Conservation (phyloP, 2,329 filamentous ascomycete genomes). For the Diaporthe destruens region DNA sequence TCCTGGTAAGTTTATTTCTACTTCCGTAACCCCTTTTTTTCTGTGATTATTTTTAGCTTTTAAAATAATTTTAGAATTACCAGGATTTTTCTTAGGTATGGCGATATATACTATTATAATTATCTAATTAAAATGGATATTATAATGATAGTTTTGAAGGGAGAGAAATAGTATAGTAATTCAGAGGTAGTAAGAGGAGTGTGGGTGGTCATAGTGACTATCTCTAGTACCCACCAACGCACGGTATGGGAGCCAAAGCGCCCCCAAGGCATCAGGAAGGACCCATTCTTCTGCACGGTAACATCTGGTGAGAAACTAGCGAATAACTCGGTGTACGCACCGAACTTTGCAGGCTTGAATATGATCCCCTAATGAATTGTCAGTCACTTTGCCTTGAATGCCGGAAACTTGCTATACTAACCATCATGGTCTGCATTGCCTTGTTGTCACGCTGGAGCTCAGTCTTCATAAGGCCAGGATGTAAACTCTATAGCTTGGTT, state of each 20-base stretch:
- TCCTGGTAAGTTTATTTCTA: no score
- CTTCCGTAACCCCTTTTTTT: no score
- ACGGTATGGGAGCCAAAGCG: conserved; percentile 37
- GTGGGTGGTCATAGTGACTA: no score
- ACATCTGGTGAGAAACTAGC: conserved; percentile 60
- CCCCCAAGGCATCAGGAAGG: conserved; percentile 42
- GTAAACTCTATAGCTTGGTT: neutral
- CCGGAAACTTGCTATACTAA: neutral
- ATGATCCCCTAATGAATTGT: conserved; percentile 13
- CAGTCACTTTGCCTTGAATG: neutral
- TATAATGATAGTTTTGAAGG: no score
- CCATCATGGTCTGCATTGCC: conserved; percentile 24
- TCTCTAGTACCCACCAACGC: no score
- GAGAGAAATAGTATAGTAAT: no score
- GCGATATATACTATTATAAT: no score
- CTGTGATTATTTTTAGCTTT: no score
- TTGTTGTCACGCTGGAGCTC: conserved; percentile 33
- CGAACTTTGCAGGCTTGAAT: conserved; percentile 47
- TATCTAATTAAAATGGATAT: no score
- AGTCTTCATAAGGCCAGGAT: conserved; percentile 27
- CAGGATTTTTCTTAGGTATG: no score
- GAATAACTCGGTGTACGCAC: conserved; percentile 63
- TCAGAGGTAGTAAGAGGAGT: no score
- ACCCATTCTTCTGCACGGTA: conserved; percentile 50
- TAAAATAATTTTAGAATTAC: no score